phyloP scores from a whole-genome alignment of 75 land plant species.

The Pinus albicaulis region DNA sequence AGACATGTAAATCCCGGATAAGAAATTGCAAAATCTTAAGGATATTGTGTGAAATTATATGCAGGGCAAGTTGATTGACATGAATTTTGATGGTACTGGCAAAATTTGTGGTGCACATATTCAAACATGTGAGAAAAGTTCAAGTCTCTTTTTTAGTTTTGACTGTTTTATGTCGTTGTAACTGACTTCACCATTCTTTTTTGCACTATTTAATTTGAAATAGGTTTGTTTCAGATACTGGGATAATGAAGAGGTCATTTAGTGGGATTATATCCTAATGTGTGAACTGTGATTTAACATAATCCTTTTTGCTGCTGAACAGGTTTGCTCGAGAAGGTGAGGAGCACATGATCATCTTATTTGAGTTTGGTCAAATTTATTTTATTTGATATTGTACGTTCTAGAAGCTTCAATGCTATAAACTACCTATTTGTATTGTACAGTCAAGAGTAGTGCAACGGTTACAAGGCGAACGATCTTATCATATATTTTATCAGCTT shows the following conservation, averaged over 20 bases:
- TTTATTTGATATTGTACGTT: not conserved
- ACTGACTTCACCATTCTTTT: not conserved
- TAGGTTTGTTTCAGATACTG: not conserved
- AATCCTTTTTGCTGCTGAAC: not conserved
- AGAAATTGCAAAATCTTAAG: not conserved
- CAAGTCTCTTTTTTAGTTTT: not conserved
- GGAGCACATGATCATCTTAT: not conserved
- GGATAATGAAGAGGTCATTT: not conserved
- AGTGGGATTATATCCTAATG: not conserved
- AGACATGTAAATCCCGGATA: not conserved
- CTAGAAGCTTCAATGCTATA: not conserved
- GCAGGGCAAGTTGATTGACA: conserved; percentile 99
- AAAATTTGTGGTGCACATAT: conserved; percentile 94
- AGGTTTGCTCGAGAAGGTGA: conserved; percentile 83
- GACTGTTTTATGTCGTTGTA: not conserved
- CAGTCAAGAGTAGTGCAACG: conserved; percentile 99
- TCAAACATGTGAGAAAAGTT: conserved; percentile 79
- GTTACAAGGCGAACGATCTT: conserved; percentile 86
- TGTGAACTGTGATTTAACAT: not conserved
- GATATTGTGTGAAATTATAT: not conserved
- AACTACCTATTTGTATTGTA: not conserved
- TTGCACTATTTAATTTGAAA: too few relatives aligned
- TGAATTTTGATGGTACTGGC: conserved; percentile 83
- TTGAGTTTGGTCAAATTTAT: not conserved
- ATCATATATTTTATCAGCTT: conserved; percentile 98